Conservation (phyloP, 2,329 filamentous ascomycete species). For the Hymenoscyphus linearis region DNA sequence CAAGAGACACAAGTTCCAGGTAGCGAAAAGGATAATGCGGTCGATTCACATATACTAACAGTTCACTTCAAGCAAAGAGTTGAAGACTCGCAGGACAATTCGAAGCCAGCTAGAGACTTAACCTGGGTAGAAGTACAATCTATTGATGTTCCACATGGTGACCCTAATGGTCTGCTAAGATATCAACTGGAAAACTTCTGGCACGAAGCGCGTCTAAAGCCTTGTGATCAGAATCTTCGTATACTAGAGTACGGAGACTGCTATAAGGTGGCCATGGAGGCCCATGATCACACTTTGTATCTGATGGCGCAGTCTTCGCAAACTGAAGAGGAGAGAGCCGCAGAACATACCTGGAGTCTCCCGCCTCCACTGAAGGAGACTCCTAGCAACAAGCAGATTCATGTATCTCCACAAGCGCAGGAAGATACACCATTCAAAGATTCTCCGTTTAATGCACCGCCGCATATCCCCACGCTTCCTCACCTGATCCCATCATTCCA, state of each 20-base stretch:
- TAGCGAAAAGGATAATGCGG: constrained; percentile 8
- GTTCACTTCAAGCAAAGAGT: constrained; percentile 14
- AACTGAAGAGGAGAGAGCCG: constrained; percentile 9
- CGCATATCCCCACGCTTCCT: too few species aligned
- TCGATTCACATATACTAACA: constrained; percentile 14
- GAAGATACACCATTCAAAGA: too few species aligned
- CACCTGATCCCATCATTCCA: too few species aligned
- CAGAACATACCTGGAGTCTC: constrained; percentile 4
- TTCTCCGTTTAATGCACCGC: too few species aligned
- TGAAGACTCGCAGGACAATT: constrained; percentile 1
- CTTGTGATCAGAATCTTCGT: constrained; percentile 10
- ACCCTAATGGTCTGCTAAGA: constrained; percentile 10
- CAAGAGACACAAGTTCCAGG: constrained; percentile 1
- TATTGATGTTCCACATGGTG: constrained; percentile 11
- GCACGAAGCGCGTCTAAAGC: constrained; percentile 7
- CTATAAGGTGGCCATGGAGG: constrained; percentile 12
- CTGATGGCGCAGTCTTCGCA: constrained; percentile 12
- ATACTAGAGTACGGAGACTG: constrained; percentile 10
- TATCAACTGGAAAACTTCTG: constrained; percentile 6
- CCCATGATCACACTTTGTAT: constrained; percentile 14
- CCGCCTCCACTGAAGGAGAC: not conserved
- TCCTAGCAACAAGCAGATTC: not conserved
- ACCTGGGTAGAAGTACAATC: not conserved
- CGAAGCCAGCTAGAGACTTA: constrained; percentile 12
- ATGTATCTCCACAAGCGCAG: not conserved